Conservation (phyloP, 1,284 basidiomycete genomes). For the Sanghuangporus weigelae region DNA sequence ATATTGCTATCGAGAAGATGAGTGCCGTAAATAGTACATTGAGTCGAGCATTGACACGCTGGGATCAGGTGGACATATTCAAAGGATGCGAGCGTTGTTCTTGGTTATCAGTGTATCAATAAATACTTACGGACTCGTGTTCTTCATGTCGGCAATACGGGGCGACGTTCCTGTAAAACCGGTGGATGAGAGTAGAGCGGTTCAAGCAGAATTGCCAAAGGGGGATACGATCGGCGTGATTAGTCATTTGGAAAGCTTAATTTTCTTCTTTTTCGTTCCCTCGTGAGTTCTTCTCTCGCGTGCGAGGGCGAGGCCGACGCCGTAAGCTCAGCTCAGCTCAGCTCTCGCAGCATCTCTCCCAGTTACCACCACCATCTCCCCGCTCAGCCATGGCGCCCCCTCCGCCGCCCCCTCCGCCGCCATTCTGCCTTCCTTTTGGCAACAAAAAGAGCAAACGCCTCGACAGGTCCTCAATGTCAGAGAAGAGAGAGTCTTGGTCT, state of each 20-base stretch:
- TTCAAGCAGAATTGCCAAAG: not conserved
- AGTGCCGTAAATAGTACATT: too few relatives aligned
- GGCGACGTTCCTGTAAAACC: too few relatives aligned
- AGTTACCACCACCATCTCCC: constrained; percentile 5
- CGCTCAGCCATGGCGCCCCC: constrained; percentile 11
- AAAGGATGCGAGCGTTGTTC: too few relatives aligned
- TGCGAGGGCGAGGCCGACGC: not conserved
- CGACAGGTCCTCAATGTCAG: constrained; percentile 10
- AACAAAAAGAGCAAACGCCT: constrained; percentile 7
- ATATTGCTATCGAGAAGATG: too few relatives aligned
- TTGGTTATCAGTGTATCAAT: too few relatives aligned
- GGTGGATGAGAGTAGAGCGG: not conserved
- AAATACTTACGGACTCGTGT: not conserved
- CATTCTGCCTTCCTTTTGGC: constrained; percentile 17
- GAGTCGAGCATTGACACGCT: too few relatives aligned
- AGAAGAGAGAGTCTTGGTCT: constrained; percentile 8
- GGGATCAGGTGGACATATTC: too few relatives aligned
- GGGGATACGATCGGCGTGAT: not conserved
- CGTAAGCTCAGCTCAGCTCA: not conserved
- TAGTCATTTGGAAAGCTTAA: not conserved
- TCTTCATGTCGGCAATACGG: not conserved
- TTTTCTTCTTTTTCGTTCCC: not conserved
- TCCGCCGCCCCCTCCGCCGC: constrained; percentile 13
- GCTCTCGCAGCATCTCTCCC: not conserved
- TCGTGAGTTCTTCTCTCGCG: not conserved